Conservation (phyloP, 371 early-diverging fungal species). For the Mortierella sp. region DNA sequence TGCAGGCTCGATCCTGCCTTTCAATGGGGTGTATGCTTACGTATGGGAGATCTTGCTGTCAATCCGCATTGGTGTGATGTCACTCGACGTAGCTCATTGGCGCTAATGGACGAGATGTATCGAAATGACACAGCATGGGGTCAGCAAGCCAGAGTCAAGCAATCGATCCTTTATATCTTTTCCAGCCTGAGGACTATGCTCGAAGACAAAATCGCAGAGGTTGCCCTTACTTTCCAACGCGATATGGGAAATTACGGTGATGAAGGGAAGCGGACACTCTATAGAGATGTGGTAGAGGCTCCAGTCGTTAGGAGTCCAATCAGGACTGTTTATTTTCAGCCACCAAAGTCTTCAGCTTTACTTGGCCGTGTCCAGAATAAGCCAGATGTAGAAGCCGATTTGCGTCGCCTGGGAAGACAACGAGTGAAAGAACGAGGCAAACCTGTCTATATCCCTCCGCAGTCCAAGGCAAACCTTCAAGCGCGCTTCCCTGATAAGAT, state of each 20-base stretch:
- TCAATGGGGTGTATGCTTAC: slow-evolving; percentile 16
- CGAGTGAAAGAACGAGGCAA: not conserved
- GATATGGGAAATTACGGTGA: not conserved
- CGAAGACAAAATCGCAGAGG: not conserved
- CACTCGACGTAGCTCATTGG: slow-evolving; percentile 4
- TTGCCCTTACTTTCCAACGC: not conserved
- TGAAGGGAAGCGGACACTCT: not conserved
- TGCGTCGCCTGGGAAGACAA: slow-evolving; percentile 4
- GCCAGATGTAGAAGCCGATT: slow-evolving; percentile 4
- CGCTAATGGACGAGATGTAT: slow-evolving; percentile 14
- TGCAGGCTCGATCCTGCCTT: slow-evolving; percentile 12
- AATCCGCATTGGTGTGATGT: not conserved
- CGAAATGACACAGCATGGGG: slow-evolving; percentile 11
- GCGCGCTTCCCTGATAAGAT: not conserved
- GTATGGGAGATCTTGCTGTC: slow-evolving; percentile 9
- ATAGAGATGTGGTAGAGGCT: not conserved
- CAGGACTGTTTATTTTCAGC: not conserved
- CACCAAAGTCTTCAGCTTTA: not conserved
- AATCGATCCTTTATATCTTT: slow-evolving; percentile 9
- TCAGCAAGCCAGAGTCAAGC: not conserved
- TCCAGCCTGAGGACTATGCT: not conserved
- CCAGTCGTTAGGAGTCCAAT: not conserved
- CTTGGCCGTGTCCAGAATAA: not conserved
- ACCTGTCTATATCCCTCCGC: slow-evolving; percentile 4
- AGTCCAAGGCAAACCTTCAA: slow-evolving; percentile 9